phyloP scores from a whole-genome alignment of 805 yeast genomes.

The Soucietia sequanensis region DNA sequence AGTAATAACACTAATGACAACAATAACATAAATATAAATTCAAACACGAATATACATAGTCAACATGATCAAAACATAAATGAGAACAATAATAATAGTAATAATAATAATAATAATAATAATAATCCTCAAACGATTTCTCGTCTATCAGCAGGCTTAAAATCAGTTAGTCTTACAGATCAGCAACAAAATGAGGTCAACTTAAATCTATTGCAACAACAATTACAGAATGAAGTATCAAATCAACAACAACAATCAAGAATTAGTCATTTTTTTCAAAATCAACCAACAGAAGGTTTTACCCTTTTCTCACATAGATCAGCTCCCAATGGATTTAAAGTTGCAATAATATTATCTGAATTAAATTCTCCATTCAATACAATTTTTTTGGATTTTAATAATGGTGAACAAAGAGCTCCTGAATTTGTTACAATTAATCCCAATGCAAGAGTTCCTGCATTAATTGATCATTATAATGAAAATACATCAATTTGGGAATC shows the following conservation, averaged over 20 bases:
- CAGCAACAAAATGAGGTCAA: conserved; percentile 44
- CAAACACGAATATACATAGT: background rate
- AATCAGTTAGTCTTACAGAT: conserved; percentile 40
- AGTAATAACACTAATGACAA: too few relatives aligned
- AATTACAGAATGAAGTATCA: conserved; percentile 42
- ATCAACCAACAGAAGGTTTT: conserved; percentile 78
- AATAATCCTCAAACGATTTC: conserved; percentile 31
- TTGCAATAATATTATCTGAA: conserved; percentile 85
- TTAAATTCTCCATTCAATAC: conserved; percentile 77
- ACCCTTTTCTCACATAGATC: conserved; percentile 80
- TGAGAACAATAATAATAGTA: conserved; percentile 4
- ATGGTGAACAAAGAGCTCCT: conserved; percentile 90
- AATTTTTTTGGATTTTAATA: conserved; percentile 79
- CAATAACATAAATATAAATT: background rate
- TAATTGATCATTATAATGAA: conserved; percentile 82
- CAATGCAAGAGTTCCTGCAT: conserved; percentile 92
- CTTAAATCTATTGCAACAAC: conserved; percentile 43
- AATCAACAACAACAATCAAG: conserved; percentile 50
- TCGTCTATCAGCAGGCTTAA: conserved; percentile 46
- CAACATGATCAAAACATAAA: background rate
- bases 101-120: conserved; percentile 8
- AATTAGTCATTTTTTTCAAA: conserved; percentile 67
- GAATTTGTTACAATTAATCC: conserved; percentile 94
- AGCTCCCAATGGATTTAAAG: conserved; percentile 96
- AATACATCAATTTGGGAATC: conserved; percentile 91